Conservation (phyloP, 306 rosid genomes). For the Acacia acuminata region DNA sequence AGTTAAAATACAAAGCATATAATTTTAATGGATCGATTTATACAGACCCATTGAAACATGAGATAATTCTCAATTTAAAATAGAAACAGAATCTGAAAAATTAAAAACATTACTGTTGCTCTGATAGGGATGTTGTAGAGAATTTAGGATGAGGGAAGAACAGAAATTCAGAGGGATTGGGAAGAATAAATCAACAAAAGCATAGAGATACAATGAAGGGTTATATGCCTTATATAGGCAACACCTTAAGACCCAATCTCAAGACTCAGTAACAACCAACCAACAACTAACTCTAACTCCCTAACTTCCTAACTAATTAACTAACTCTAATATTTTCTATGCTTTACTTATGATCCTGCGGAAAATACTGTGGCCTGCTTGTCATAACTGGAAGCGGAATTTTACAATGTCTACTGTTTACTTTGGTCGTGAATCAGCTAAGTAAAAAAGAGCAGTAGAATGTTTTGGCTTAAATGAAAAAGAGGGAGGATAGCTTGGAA, state of each 20-base stretch:
- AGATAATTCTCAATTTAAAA: neutral
- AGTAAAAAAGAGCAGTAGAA: neutral
- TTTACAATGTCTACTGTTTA: neutral
- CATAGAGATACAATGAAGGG: too few relatives aligned
- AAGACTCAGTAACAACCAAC: too few relatives aligned
- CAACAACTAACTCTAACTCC: too few relatives aligned
- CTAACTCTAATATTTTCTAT: too few relatives aligned
- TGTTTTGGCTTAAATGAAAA: neutral
- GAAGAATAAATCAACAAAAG: too few relatives aligned
- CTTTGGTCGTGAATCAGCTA: neutral
- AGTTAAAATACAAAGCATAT: neutral
- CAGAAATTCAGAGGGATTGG: too few relatives aligned
- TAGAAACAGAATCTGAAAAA: neutral
- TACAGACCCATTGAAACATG: neutral
- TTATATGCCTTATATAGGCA: too few relatives aligned
- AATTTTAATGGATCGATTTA: neutral
- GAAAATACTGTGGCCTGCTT: neutral
- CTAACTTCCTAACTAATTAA: too few relatives aligned
- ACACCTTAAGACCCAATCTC: too few relatives aligned
- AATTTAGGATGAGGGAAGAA: too few relatives aligned
- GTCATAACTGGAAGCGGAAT: neutral
- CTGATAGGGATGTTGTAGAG: too few relatives aligned
- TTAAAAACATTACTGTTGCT: neutral
- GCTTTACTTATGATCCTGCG: neutral
- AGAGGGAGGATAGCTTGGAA: conserved; percentile 34